phyloP scores from a whole-genome alignment of 225 moss, liverwort and hornwort genomes.

The Anthoceros angustus region DNA sequence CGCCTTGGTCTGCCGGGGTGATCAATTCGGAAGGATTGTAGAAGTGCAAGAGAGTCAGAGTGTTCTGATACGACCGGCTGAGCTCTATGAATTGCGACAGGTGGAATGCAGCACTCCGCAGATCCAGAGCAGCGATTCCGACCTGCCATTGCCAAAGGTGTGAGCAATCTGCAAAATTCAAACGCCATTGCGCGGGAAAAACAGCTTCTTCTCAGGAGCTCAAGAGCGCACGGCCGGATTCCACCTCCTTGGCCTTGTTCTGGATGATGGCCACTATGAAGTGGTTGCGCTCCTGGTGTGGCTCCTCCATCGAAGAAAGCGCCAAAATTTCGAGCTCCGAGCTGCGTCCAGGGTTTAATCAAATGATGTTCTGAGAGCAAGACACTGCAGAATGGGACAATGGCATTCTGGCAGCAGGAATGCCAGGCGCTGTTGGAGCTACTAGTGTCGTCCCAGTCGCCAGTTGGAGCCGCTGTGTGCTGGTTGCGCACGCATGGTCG shows the following conservation, averaged over 20 bases:
- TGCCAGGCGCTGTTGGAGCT: constrained; percentile 45
- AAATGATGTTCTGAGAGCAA: too few species aligned
- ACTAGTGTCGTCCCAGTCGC: constrained; percentile 28
- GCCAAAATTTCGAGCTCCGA: too few species aligned
- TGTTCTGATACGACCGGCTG: constrained; percentile 89
- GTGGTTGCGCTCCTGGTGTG: constrained; percentile 8
- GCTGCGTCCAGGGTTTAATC: too few species aligned
- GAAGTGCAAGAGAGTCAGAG: constrained; percentile 44
- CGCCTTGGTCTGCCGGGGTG: constrained; percentile 26
- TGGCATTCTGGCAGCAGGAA: neutral
- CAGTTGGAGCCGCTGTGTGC: constrained; percentile 43
- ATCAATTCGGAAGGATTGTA: constrained; percentile 46
- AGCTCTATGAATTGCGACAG: constrained; percentile 85
- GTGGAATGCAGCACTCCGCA: constrained; percentile 60
- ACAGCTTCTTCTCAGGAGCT: too few species aligned
- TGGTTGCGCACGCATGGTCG: constrained; percentile 58
- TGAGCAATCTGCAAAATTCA: neutral
- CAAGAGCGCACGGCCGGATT: neutral
- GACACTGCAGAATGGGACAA: too few species aligned
- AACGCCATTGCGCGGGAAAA: too few species aligned
- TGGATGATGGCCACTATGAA: constrained; percentile 40
- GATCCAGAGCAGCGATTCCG: constrained; percentile 75
- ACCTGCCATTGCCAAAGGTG: constrained; percentile 26
- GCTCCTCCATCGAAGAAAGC: too few species aligned
- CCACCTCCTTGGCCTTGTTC: constrained; percentile 44